Conservation (phyloP, 2,329 filamentous ascomycete genomes). For the Aspergillus tubingensis region DNA sequence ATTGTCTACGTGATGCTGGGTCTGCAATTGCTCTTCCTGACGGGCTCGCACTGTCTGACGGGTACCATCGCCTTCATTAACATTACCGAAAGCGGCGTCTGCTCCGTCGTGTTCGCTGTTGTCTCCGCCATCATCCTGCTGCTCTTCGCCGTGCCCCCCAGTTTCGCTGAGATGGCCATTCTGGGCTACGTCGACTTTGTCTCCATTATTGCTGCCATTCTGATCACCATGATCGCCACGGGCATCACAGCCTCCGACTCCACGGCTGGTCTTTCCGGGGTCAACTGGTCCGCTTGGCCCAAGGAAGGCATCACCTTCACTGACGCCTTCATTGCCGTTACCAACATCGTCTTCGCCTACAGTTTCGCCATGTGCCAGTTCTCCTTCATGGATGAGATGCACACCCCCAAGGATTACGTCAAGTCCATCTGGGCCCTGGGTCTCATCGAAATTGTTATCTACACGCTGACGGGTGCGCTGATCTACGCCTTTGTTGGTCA, state of each 20-base stretch:
- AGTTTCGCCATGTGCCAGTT: constrained; percentile 43
- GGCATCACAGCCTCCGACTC: constrained; percentile 30
- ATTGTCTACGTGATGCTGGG: constrained; percentile 47
- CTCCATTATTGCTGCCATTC: constrained; percentile 38
- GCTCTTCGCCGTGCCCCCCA: constrained; percentile 36
- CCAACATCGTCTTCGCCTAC: constrained; percentile 45
- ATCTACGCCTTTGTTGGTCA: constrained; percentile 38
- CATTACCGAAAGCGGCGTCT: constrained; percentile 44
- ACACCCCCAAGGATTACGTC: constrained; percentile 27
- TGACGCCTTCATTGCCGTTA: constrained; percentile 36
- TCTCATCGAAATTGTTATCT: constrained; percentile 25
- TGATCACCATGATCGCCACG: constrained; percentile 40
- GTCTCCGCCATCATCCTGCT: constrained; percentile 44
- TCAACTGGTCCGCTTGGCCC: constrained; percentile 35
- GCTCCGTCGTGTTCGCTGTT: constrained; percentile 46
- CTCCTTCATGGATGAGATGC: constrained; percentile 32
- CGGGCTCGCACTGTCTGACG: constrained; percentile 48
- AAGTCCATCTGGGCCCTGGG: constrained; percentile 29
- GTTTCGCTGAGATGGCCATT: constrained; percentile 41
- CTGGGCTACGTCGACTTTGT: constrained; percentile 42
- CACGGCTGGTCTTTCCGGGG: constrained; percentile 26
- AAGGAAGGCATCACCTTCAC: constrained; percentile 34
- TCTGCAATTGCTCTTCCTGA: constrained; percentile 45
- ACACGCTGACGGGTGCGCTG: constrained; percentile 27
- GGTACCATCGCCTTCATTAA: constrained; percentile 49